Conservation (phyloP, 1,284 basidiomycete species). For the Pterulicium gracile region DNA sequence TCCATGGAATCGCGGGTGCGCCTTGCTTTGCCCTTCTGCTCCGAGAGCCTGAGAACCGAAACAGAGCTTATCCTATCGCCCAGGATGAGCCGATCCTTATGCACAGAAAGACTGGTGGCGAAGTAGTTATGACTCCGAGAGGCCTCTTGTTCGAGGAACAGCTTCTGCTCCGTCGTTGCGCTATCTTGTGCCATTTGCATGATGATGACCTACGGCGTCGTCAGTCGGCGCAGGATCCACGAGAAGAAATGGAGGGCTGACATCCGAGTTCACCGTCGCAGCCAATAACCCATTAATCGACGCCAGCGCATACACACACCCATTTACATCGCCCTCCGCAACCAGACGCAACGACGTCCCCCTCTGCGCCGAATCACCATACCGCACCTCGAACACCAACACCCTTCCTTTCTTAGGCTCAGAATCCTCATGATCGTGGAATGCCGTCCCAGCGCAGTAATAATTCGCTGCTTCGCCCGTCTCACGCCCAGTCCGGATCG, state of each 20-base stretch:
- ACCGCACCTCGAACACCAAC: conserved; percentile 33
- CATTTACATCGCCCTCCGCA: conserved; percentile 31
- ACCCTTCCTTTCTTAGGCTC: conserved; percentile 54
- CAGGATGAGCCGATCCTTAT: conserved; percentile 42
- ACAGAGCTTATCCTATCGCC: conserved; percentile 83
- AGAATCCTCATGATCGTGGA: conserved; percentile 25
- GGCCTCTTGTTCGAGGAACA: conserved; percentile 32
- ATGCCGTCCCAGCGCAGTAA: not conserved
- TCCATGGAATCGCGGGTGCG: not conserved
- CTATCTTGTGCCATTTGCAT: conserved; percentile 24
- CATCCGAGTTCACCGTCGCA: conserved; percentile 67
- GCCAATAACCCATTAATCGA: conserved; percentile 39
- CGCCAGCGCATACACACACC: conserved; percentile 53
- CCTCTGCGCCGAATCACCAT: conserved; percentile 13
- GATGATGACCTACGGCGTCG: conserved; percentile 37
- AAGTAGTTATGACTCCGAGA: conserved; percentile 77
- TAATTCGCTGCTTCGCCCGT: not conserved
- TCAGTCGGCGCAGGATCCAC: too few species aligned
- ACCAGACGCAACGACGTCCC: conserved; percentile 23
- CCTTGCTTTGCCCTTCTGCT: conserved; percentile 8
- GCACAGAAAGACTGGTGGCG: conserved; percentile 49
- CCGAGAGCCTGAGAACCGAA: conserved; percentile 50
- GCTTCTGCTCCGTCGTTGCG: conserved; percentile 12
- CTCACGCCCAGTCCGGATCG: not conserved
- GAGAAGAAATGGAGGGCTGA: conserved; percentile 36